These are phyloP conservation scores for Coemansia sp. DNA, from an alignment of 192 early-diverging fungal genomes.

Conservation along the genomic window DNA sequence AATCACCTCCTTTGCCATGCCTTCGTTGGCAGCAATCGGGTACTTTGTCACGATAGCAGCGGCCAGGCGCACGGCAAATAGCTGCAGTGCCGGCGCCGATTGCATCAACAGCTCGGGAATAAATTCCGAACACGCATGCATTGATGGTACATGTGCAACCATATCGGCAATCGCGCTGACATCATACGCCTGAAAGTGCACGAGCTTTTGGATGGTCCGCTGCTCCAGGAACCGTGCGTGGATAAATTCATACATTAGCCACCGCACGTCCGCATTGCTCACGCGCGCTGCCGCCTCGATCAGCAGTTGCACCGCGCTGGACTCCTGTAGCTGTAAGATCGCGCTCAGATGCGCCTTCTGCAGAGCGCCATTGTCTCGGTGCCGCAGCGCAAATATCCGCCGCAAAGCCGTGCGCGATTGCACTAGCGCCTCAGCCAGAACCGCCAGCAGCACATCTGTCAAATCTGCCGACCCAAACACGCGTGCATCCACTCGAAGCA, in stretches of 20 bases:
- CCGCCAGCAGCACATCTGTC: constrained; percentile 28
- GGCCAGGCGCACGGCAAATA: constrained; percentile 42
- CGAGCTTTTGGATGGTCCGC: constrained; percentile 49
- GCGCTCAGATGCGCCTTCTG: constrained; percentile 46
- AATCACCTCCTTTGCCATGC: constrained; percentile 47
- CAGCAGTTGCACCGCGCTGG: constrained; percentile 53
- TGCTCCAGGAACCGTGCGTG: constrained; percentile 62
- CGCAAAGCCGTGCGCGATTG: constrained; percentile 48
- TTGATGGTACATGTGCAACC: constrained; percentile 60
- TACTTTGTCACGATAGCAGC: constrained; percentile 37
- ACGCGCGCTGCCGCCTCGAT: constrained; percentile 37
- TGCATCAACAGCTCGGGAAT: constrained; percentile 56
- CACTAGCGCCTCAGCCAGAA: constrained; percentile 40
- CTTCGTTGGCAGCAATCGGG: constrained; percentile 36
- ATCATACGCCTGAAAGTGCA: constrained; percentile 64
- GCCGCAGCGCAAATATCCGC: constrained; percentile 32
- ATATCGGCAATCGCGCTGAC: constrained; percentile 50
- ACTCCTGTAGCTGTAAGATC: constrained; percentile 56
- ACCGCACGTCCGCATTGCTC: constrained; percentile 7
- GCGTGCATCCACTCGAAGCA: constrained; percentile 55
- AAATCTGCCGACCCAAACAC: constrained; percentile 53
- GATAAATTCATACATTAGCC: constrained; percentile 55
- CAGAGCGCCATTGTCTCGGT: constrained; percentile 15
- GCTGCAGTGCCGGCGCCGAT: constrained; percentile 25
- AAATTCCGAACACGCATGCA: constrained; percentile 59